Evolutionary conservation across 768 basidiomycete genomes (phyloP), one percentile per base, ranked within the genome.

Genomic region (Termitomyces sp.): DNA sequence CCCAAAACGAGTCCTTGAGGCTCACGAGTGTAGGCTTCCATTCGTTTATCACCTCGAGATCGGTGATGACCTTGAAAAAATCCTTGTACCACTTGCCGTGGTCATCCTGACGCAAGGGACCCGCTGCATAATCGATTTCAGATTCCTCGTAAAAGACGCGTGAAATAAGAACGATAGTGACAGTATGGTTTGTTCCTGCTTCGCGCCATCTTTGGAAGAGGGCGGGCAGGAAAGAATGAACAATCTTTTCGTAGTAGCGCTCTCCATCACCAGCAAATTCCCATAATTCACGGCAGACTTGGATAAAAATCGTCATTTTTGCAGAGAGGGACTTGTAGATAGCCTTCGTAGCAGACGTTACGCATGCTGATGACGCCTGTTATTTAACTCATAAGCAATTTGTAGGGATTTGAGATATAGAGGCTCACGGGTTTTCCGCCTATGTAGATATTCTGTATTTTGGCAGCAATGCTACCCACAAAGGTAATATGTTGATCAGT

Each of bases 201-300:
- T 89, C 86, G 47, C 82, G 78, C 95, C 95, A 98, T 61, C 86
- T 88, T 12, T 81, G 71, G 66, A 98, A 95, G 4, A 98, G 81
- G 15, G 89, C 83, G 1, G 96, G 95, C 8, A 99, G 83, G 75
- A 98, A 98, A 3, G 95, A 93, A 69, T 98, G 95, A 2, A 96
- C 89, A n/a, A 96, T 91, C 75, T 98, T 98, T 70, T 98, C 97
- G 68, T 93, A 89, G 73, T 89, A 94, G 6, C 95, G 85, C 70
- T 97, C 95, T 24, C 97, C 97, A 61, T 98, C 97, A 37, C 92
- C 94, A 24, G 95, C 84, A 68, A 98, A 98, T 66, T 97, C 92
- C 93, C 93, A 98, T 56, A 97, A 84, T 69, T 98, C 97, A 50
- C 88, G 85, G 70, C 94, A 96, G 16, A 99, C 90, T 78, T 98